Conservation (phyloP, 176 grass and related monocot species). For the Triticum timopheevii region DNA sequence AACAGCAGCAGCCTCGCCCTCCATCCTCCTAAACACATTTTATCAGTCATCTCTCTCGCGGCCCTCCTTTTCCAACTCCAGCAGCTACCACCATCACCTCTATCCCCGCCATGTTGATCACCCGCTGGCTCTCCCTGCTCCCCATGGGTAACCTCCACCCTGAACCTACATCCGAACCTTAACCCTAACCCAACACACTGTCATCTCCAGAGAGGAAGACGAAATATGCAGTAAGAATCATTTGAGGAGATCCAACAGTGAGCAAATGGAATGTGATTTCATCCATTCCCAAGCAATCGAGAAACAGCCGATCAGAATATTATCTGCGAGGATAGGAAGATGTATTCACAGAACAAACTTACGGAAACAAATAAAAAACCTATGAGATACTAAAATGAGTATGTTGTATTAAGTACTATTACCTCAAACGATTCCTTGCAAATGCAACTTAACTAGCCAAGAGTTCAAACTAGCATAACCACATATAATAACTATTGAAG, state of each 20-base stretch:
- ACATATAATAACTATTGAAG: not conserved
- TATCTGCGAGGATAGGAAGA: slow-evolving; percentile 11
- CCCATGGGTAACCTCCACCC: not conserved
- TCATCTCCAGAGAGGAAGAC: not conserved
- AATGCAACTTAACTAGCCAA: not conserved
- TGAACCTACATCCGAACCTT: not conserved
- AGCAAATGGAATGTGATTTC: not conserved
- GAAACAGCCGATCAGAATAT: not conserved
- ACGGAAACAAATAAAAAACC: not conserved
- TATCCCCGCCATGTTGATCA: not conserved
- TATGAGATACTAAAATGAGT: not conserved
- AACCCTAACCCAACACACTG: not conserved
- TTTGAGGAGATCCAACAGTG: not conserved
- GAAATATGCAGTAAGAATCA: not conserved
- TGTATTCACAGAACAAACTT: not conserved
- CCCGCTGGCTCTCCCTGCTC: not conserved
- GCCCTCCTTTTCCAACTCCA: not conserved
- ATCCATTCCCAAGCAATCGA: not conserved
- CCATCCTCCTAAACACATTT: not conserved
- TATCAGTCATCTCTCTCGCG: not conserved
- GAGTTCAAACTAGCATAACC: not conserved
- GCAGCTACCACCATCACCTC: not conserved
- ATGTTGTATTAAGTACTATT: not conserved
- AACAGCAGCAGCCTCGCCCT: not conserved
- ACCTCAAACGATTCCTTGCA: slow-evolving; percentile 1